A percentile compares a stretch with the other conserved stretches of the same genome.
These are phyloP conservation scores for Termitomyces heimii DNA, from an alignment of 768 basidiomycete species.

Conservation along the genomic window DNA sequence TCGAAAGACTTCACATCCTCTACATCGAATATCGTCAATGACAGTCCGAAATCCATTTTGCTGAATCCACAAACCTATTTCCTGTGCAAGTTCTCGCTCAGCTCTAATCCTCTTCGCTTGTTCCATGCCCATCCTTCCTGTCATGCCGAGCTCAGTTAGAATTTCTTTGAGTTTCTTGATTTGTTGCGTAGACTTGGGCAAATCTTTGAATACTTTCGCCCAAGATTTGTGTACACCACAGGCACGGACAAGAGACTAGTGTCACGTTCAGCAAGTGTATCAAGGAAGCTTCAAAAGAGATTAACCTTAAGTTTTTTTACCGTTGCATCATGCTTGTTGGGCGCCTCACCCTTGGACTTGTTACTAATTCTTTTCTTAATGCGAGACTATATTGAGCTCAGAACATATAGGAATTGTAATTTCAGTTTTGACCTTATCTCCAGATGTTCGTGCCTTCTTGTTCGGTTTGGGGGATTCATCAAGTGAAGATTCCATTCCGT, in stretches of 20 bases:
- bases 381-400: constrained; percentile 10
- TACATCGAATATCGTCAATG: constrained; percentile 18
- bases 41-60: not conserved
- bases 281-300: not conserved
- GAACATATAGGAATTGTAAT: not conserved
- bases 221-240: constrained; percentile 78
- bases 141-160: constrained; percentile 74
- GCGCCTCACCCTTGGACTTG: constrained; percentile 16
- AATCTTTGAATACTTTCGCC: constrained; percentile 64
- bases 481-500: constrained; percentile 53
- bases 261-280: not conserved
- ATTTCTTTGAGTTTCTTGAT: constrained; percentile 60
- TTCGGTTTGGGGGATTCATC: constrained; percentile 48
- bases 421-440: constrained; percentile 16
- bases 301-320: constrained; percentile 71
- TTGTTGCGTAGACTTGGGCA: constrained; percentile 53
- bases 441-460: constrained; percentile 6
- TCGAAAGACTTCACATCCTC: constrained; percentile 77
- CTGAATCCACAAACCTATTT: constrained; percentile 52
- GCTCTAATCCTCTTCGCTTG: constrained; percentile 74
- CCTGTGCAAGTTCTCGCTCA: constrained; percentile 70
- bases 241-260: constrained; percentile 61
- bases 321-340: constrained; percentile 62
- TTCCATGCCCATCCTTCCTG: constrained; percentile 67
- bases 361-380: constrained; percentile 24